phyloP scores from a whole-genome alignment of 148 eudicot genomes.

The Rhododendron williamsianum region DNA sequence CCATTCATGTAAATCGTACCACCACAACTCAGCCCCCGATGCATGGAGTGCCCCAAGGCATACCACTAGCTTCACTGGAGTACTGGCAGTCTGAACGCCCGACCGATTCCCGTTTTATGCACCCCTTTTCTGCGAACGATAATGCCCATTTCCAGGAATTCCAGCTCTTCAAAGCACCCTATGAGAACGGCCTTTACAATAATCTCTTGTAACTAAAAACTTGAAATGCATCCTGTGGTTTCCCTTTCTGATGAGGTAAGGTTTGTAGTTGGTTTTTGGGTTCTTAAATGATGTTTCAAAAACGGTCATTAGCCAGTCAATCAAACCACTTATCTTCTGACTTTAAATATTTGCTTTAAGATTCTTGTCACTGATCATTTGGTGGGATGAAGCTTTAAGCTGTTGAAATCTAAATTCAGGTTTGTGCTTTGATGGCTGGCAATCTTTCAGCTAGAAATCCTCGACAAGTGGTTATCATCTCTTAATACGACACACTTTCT shows the following conservation, averaged over 20 bases:
- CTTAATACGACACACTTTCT: neutral
- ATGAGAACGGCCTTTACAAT: slow-evolving; percentile 41
- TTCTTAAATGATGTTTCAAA: neutral
- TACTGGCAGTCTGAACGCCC: slow-evolving; percentile 46
- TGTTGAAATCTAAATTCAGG: neutral
- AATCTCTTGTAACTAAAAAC: slow-evolving; percentile 25
- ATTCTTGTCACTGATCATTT: neutral
- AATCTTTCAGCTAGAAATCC: neutral
- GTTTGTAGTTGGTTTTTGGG: neutral
- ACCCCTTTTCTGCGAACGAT: slow-evolving; percentile 18
- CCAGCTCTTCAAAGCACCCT: slow-evolving; percentile 53
- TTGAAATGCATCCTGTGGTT: neutral
- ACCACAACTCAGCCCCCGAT: slow-evolving; percentile 27
- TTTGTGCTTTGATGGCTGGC: neutral
- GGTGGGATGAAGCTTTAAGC: neutral
- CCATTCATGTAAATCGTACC: slow-evolving; percentile 19
- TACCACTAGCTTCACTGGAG: slow-evolving; percentile 30
- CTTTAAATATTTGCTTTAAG: neutral
- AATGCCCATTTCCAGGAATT: slow-evolving; percentile 31
- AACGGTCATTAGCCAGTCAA: neutral
- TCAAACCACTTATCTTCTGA: neutral
- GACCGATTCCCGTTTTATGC: slow-evolving; percentile 7
- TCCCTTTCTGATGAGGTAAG: neutral
- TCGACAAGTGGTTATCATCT: neutral
- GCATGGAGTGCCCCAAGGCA: slow-evolving; percentile 26